A percentile compares a stretch with the other conserved stretches of the same genome.
phyloP scores from a whole-genome alignment of 768 basidiomycete species.

The Jaapia argillacea region DNA sequence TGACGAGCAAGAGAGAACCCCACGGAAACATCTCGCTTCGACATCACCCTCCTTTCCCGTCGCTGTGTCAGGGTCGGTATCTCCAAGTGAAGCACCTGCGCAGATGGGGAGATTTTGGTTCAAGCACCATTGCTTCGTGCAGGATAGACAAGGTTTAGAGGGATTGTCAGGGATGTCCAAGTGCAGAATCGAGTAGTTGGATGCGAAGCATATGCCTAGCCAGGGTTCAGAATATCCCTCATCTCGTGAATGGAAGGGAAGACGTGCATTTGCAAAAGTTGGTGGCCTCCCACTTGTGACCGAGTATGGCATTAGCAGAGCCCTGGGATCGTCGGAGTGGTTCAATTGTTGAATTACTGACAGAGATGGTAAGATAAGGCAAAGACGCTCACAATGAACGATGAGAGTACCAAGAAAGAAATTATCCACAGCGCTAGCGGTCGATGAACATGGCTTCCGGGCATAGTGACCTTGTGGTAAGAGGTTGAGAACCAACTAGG shows the following conservation, averaged over 20 bases:
- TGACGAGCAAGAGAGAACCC: too few relatives aligned
- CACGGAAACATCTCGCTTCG: slow-evolving; percentile 93
- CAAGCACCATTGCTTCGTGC: slow-evolving; percentile 92
- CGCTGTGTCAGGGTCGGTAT: slow-evolving; percentile 85
- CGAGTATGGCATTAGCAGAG: slow-evolving; percentile 31
- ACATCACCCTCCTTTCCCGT: slow-evolving; percentile 95
- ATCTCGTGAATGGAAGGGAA: background rate
- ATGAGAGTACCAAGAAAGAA: slow-evolving; percentile 5
- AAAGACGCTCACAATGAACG: slow-evolving; percentile 9
- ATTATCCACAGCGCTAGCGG: background rate
- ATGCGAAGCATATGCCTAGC: slow-evolving; percentile 91
- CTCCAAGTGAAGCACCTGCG: slow-evolving; percentile 70
- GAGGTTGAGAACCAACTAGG: too few relatives aligned
- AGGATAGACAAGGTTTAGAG: slow-evolving; percentile 84
- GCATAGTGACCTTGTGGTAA: too few relatives aligned
- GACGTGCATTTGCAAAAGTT: slow-evolving; percentile 80
- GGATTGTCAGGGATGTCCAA: slow-evolving; percentile 76
- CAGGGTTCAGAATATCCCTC: too few relatives aligned
- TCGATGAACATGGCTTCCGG: too few relatives aligned
- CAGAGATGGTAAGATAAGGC: background rate
- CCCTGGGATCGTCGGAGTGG: slow-evolving; percentile 18
- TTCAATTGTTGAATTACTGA: too few relatives aligned
- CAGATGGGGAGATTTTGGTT: slow-evolving; percentile 86
- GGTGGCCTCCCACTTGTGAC: slow-evolving; percentile 80
- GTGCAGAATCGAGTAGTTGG: slow-evolving; percentile 80